These are phyloP conservation scores for Glycine tomentella DNA, from an alignment of 306 rosid species.

Conservation along the genomic window DNA sequence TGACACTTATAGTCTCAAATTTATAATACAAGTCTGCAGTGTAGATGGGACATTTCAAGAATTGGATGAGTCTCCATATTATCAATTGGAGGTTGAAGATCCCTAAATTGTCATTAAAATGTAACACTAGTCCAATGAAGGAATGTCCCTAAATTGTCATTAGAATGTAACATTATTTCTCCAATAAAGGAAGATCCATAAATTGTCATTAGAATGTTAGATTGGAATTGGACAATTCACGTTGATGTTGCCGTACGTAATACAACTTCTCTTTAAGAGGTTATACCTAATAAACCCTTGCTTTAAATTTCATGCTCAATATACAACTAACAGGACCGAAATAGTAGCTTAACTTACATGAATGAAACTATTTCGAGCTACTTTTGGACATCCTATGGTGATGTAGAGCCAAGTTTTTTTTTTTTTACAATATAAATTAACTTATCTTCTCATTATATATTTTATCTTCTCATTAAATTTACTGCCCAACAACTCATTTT, in stretches of 20 bases:
- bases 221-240: not conserved
- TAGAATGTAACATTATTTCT: not conserved
- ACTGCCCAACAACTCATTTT: no score
- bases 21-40: conserved; percentile 71
- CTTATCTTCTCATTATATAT: no score
- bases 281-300: not conserved
- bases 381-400: no score
- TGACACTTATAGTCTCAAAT: conserved; percentile 57
- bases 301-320: not conserved
- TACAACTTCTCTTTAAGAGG: not conserved
- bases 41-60: conserved; percentile 74
- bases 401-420: no score
- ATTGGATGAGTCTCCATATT: conserved; percentile 69
- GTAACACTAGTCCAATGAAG: conserved; percentile 11
- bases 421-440: no score
- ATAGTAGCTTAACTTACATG: no score
- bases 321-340: no score
- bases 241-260: conserved; percentile 23
- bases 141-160: no score
- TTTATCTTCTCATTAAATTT: no score
- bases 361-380: no score
- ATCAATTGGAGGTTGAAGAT: conserved; percentile 58
- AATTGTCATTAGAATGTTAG: not conserved
- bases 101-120: conserved; percentile 34
- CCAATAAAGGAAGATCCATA: conserved; percentile 23